Evolutionary conservation across 352 stramenopile genomes (phyloP).

Genomic region (Globisporangium parvum): DNA sequence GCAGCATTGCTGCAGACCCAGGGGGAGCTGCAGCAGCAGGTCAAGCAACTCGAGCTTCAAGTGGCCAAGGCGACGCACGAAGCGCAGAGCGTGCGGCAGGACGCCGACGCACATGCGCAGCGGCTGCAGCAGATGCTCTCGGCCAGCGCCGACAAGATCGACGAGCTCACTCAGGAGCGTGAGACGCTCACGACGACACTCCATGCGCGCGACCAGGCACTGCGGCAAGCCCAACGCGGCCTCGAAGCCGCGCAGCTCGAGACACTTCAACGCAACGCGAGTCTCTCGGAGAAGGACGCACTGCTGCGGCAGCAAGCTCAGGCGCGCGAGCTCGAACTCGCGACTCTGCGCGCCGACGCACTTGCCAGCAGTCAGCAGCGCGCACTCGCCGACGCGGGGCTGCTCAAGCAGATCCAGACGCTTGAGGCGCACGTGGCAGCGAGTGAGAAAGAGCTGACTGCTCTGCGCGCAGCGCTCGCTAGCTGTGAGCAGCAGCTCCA

Average conservation of each 20-base stretch:
- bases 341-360: conserved; percentile 27
- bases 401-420: conserved; percentile 15
- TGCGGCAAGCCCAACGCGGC: conserved; percentile 37
- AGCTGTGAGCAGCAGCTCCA: conserved; percentile 13
- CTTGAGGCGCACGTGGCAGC: conserved; percentile 17
- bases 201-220: conserved; percentile 27
- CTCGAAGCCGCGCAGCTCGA: conserved; percentile 39
- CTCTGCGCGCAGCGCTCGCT: conserved; percentile 13
- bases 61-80: conserved; percentile 42
- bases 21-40: conserved; percentile 25
- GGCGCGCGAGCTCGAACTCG: conserved; percentile 31
- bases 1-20: conserved; percentile 30
- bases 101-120: conserved; percentile 35
- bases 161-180: conserved; percentile 37
- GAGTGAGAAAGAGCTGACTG: conserved; percentile 13
- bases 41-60: conserved; percentile 38
- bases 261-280: conserved; percentile 29
- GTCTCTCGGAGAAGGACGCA: conserved; percentile 27
- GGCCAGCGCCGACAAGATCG: conserved; percentile 30
- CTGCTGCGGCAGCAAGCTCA: conserved; percentile 29
- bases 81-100: conserved; percentile 39
- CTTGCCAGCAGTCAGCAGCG: conserved; percentile 14
- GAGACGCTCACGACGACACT: conserved; percentile 31
- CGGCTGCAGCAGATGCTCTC: conserved; percentile 38
- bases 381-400: conserved; percentile 12